phyloP scores from a whole-genome alignment of 2,329 filamentous ascomycete species.

The Lachnellula subtilissima region DNA sequence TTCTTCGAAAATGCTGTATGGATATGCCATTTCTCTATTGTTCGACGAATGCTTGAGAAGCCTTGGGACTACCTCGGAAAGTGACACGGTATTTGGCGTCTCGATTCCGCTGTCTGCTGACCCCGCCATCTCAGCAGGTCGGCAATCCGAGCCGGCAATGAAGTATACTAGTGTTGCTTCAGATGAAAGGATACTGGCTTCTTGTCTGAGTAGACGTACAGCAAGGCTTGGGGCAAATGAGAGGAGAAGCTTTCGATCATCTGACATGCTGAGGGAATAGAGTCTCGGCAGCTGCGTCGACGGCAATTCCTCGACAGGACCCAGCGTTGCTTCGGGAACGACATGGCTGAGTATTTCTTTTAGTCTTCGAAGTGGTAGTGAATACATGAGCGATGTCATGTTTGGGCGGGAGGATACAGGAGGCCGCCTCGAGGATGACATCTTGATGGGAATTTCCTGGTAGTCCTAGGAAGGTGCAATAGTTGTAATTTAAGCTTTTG shows the following conservation, averaged over 20 bases:
- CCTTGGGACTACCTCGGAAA: conserved; percentile 17
- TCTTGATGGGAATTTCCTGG: conserved; percentile 3
- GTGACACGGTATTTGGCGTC: neutral
- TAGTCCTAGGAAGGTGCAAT: neutral
- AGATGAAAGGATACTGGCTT: conserved; percentile 25
- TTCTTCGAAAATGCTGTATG: conserved; percentile 29
- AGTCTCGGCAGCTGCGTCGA: conserved; percentile 30
- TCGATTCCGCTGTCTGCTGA: conserved; percentile 1
- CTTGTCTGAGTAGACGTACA: conserved; percentile 29
- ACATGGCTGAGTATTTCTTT: conserved; percentile 29
- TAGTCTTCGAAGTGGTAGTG: conserved; percentile 27
- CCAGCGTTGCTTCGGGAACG: conserved; percentile 23
- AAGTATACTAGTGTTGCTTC: conserved; percentile 30
- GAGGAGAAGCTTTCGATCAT: conserved; percentile 25
- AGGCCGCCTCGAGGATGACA: conserved; percentile 23
- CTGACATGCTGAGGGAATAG: conserved; percentile 29
- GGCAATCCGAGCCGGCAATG: conserved; percentile 15
- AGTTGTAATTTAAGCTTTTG: neutral
- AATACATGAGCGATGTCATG: conserved; percentile 28
- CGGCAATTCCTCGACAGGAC: conserved; percentile 27
- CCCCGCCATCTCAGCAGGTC: conserved; percentile 1
- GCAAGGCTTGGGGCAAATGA: conserved; percentile 26
- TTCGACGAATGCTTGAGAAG: conserved; percentile 31
- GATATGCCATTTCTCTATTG: conserved; percentile 28
- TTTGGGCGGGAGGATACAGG: conserved; percentile 18